Percentiles rank a stretch among this genome's conserved stretches.
Conservation (phyloP, 257 asterid genomes). For the Solanum neorickii region DNA sequence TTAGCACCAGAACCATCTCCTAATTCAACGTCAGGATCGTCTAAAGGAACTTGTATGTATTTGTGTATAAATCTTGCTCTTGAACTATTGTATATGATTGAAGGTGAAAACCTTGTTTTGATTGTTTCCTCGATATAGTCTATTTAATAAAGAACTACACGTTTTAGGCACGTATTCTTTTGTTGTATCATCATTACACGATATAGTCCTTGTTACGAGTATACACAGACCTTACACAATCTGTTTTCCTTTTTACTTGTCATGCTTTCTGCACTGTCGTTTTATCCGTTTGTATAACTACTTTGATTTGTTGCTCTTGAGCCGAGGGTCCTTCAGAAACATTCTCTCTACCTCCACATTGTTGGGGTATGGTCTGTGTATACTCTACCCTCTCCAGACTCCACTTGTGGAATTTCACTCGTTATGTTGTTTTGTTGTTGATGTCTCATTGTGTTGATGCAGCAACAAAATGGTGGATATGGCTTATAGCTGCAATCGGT, state of each 20-base stretch:
- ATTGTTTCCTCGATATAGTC: background rate
- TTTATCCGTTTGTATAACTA: no score
- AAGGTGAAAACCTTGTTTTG: background rate
- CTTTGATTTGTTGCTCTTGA: no score
- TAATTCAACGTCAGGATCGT: background rate
- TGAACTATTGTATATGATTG: background rate
- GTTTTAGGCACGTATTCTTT: background rate
- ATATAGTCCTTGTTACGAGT: background rate
- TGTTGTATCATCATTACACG: background rate
- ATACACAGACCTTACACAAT: background rate
- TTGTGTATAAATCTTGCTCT: background rate
- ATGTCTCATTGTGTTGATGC: background rate
- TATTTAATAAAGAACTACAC: background rate
- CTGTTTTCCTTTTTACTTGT: no score
- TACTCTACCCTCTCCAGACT: no score
- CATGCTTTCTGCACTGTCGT: no score
- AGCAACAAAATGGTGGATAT: background rate
- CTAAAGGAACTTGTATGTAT: background rate
- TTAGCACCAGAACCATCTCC: background rate
- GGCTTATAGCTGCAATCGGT: background rate
- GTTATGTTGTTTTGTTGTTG: background rate
- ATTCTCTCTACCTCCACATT: rapidly evolving
- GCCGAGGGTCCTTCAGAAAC: no score
- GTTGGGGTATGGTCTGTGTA: no score
- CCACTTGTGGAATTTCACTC: no score